Evolutionary conservation across 441 rosid genomes (phyloP), one percentile per base, ranked within the genome.

Genomic region (Viola pubescens): DNA sequence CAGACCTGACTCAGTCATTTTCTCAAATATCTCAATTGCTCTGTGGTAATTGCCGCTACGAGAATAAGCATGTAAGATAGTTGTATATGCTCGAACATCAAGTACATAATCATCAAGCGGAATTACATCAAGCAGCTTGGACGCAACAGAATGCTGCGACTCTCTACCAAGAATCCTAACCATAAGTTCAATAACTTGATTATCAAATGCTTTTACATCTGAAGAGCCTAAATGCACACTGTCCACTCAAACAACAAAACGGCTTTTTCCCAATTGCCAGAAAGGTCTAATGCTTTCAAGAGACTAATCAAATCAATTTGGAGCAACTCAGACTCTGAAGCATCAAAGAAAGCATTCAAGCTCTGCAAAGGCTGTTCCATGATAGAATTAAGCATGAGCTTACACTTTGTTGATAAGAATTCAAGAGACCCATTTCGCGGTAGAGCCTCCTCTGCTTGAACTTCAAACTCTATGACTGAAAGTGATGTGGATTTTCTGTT

Each of bases 101-200:
- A 88, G 78, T 2, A 52, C 52, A 58, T 82, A 83, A 0, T 82
- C 83, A 54, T 81, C 77, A 6, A 88, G 66, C 13, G 84, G 82
- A 72, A 91, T 77, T 65, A 48, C 44, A 66, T 85, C 98, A 55
- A 88, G 84, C 74, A 91, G 71, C 73, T 80, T 86, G 52, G 85
- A 76, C 34, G 90, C 94, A 70, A 78, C 58, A 7, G 79, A 68
- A 78, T 84, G 81, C 43, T 84, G 96, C 2, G 92, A 83, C 50
- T 91, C 91, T 73, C 87, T 86, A 50, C 95, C 96, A 26, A 91
- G 70, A 68, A 88, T 85, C 61, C 85, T 82, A 52, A 75, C 87
- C 62, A 86, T 71, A 4, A 81, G 63, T 42, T 84, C 89, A 46
- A 91, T 70, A 14, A 76, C 76, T 56, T 82, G 86, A 61, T 61